Evolutionary conservation across 495 filamentous ascomycete species (phyloP), one percentile per base, ranked within the genome.

Genomic region (Tuber melanosporum): DNA sequence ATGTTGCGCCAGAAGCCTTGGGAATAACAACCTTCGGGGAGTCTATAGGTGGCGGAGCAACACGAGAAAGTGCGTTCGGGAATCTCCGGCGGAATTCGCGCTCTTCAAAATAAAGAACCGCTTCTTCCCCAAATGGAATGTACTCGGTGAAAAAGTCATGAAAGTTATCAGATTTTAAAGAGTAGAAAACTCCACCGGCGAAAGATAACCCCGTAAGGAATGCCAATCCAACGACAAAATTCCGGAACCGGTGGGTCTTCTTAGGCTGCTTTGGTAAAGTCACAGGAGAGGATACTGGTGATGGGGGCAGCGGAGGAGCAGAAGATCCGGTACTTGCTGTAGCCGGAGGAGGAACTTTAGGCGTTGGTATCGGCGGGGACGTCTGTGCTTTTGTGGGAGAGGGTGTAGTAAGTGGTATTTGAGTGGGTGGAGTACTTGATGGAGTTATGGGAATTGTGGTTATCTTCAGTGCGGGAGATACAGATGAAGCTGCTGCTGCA

Each of bases 101-200:
- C 85, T 99, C 95, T 85, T 99, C 95, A 76, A 99, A 92, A 86
- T 97, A 98, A n/a, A 96, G 89, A 42, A 99, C 95, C 22, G 91
- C 91, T 80, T 97, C 92, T 85, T 99, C 95, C 73, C 95, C 96
- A 76, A 93, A 97, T 3, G 95, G 95, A 10, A 99, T 85, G 84
- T 95, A 99, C 85, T 97, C 94, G 70, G 96, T 98, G 86, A 99
- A 99, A 86, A 98, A 97, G 83, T 99, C 95, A 84, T 99, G 96
- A 88, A 98, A 98, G 85, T 95, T 97, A 86, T 99, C 95, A 78
- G 91, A 95, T 85, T 94, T 90, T 77, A 97, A 88, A 39, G 95
- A 95, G 83, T 96, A 93, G 86, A 92, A 97, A 71, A 97, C 90
- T 71, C 94, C 93, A 76, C 93, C 94, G 75, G 89, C 94, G 77